Evolutionary conservation across 2,329 filamentous ascomycete species (phyloP).

Genomic region (Colletotrichum siamense): DNA sequence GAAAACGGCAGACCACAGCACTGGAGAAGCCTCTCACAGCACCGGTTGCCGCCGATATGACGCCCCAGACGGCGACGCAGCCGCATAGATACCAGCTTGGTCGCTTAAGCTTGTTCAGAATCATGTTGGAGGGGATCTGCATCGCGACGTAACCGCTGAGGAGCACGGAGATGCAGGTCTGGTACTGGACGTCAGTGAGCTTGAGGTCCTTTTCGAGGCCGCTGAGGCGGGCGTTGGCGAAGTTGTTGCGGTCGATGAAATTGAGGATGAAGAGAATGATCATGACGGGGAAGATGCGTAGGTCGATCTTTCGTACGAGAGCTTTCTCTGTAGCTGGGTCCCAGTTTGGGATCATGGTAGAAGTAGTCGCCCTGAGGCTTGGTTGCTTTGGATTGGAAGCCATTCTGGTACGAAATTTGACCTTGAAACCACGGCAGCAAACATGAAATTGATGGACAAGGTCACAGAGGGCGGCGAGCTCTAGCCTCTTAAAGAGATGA

Average conservation of each 20-base stretch:
- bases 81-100: background rate
- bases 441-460: background rate
- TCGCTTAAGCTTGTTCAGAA: background rate
- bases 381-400: fast-evolving
- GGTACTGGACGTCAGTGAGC: constrained; percentile 34
- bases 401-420: background rate
- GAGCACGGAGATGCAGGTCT: background rate
- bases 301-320: constrained; percentile 36
- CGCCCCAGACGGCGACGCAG: background rate
- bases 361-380: background rate
- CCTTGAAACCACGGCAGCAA: fast-evolving
- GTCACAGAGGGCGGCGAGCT: background rate
- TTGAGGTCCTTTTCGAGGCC: constrained; percentile 39
- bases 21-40: background rate
- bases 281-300: constrained; percentile 33
- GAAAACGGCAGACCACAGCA: background rate
- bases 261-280: constrained; percentile 43
- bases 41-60: background rate
- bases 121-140: background rate
- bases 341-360: background rate
- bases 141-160: background rate
- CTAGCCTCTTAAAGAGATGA: background rate
- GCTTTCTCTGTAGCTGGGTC: constrained; percentile 18
- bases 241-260: constrained; percentile 27
- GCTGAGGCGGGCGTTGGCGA: constrained; percentile 25